phyloP scores from a whole-genome alignment of 257 asterid species.

The Rauvolfia tetraphylla region DNA sequence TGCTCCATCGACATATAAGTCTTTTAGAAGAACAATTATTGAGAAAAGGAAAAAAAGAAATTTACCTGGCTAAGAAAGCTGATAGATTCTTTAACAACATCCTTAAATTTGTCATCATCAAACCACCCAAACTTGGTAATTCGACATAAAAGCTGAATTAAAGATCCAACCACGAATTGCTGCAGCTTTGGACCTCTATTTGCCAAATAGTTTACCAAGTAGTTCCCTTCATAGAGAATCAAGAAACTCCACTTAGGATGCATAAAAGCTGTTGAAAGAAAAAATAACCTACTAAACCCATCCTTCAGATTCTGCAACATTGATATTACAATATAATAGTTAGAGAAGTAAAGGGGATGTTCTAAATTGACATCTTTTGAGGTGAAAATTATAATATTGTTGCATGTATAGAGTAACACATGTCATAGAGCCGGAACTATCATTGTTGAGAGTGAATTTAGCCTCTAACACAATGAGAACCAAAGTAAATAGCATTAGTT shows the following conservation, averaged over 20 bases:
- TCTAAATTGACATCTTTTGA: not conserved
- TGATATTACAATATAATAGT: not conserved
- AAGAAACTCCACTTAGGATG: constrained; percentile 18
- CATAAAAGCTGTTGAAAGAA: constrained; percentile 13
- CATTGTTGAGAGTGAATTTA: not conserved
- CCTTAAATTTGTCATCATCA: constrained; percentile 90
- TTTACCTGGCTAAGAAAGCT: constrained; percentile 92
- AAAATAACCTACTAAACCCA: not conserved
- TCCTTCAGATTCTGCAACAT: not conserved
- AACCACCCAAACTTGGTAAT: constrained; percentile 98
- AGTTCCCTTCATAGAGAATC: constrained; percentile 81
- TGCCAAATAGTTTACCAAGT: constrained; percentile 92
- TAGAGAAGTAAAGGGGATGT: not conserved
- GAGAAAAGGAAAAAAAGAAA: too few species aligned
- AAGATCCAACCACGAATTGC: constrained; percentile 86
- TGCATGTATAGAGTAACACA: not conserved
- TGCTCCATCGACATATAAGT: not conserved
- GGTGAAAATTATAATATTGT: not conserved
- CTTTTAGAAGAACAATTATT: not conserved
- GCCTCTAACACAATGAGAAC: not conserved
- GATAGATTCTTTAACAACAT: constrained; percentile 81
- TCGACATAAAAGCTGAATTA: constrained; percentile 87
- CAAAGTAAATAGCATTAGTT: not conserved
- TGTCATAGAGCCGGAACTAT: constrained; percentile 11
- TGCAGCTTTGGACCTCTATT: constrained; percentile 95